phyloP scores from a whole-genome alignment of 164 flowering plant genomes.

The Magnolia changhungtana region DNA sequence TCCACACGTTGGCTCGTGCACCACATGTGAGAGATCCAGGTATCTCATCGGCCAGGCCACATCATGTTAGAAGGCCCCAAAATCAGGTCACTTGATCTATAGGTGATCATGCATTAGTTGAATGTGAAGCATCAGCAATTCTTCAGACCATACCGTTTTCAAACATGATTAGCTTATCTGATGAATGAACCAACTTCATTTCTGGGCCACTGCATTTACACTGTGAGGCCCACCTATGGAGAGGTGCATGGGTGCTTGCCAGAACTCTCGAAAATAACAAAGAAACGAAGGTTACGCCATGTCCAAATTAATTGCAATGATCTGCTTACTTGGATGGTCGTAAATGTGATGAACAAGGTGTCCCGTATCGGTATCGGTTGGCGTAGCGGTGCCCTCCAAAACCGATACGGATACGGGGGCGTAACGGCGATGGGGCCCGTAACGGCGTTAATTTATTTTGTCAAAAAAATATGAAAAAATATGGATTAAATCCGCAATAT shows the following conservation, averaged over 20 bases:
- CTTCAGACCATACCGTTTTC: background rate
- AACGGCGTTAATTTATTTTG: too few species aligned
- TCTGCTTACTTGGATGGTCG: conserved; percentile 52
- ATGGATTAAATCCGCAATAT: too few species aligned
- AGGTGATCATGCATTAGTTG: too few species aligned
- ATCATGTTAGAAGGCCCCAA: background rate
- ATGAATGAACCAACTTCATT: background rate
- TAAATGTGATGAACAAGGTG: conserved; percentile 42
- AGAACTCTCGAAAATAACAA: background rate
- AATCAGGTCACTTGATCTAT: too few species aligned
- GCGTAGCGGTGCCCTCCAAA: too few species aligned
- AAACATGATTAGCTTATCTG: background rate
- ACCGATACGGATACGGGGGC: too few species aligned
- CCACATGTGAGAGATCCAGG: background rate
- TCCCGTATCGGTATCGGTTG: too few species aligned
- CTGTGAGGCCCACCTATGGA: background rate
- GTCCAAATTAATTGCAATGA: background rate
- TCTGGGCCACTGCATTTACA: too few species aligned
- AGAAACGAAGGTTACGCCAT: background rate
- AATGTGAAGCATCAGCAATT: too few species aligned
- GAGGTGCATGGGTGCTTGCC: background rate
- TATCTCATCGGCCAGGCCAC: background rate
- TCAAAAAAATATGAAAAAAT: too few species aligned
- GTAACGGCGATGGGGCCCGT: too few species aligned
- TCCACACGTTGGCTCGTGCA: background rate